These are phyloP conservation scores for Venturia asperata DNA, from an alignment of 2,329 filamentous ascomycete genomes.

Conservation along the genomic window DNA sequence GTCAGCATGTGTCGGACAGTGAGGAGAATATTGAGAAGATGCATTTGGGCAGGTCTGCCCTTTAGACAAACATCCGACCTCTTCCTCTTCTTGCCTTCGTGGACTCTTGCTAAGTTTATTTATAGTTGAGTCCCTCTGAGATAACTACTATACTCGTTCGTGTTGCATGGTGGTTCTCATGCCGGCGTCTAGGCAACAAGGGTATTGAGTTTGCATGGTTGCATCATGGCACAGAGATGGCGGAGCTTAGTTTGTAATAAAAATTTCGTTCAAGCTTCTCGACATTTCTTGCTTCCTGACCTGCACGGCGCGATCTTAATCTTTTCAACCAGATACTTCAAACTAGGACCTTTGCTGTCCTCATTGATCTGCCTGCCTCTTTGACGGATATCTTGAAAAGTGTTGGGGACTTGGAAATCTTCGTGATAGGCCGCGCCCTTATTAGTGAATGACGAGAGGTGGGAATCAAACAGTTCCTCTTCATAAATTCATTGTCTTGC, in stretches of 20 bases:
- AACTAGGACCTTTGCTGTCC: too few species aligned
- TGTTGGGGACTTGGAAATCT: too few species aligned
- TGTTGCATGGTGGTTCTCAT: not conserved
- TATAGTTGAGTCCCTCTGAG: not conserved
- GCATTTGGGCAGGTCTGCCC: not conserved
- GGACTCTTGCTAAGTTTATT: not conserved
- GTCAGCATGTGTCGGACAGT: not conserved
- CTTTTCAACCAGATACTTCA: too few species aligned
- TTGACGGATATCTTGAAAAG: too few species aligned
- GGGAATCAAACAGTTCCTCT: too few species aligned
- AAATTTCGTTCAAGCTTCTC: not conserved
- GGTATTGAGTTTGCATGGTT: not conserved
- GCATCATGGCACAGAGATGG: not conserved
- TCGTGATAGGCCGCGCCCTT: too few species aligned
- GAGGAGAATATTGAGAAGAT: not conserved
- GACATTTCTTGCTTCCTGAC: not conserved
- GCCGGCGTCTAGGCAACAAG: not conserved
- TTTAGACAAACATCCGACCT: not conserved
- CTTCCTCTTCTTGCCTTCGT: not conserved
- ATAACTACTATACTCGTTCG: not conserved
- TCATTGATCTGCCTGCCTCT: too few species aligned
- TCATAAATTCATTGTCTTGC: too few species aligned
- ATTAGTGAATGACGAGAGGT: too few species aligned
- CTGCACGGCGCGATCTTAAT: not conserved
- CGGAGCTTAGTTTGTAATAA: not conserved